phyloP scores from a whole-genome alignment of 352 stramenopile species.

The Thraustochytrium sp. region DNA sequence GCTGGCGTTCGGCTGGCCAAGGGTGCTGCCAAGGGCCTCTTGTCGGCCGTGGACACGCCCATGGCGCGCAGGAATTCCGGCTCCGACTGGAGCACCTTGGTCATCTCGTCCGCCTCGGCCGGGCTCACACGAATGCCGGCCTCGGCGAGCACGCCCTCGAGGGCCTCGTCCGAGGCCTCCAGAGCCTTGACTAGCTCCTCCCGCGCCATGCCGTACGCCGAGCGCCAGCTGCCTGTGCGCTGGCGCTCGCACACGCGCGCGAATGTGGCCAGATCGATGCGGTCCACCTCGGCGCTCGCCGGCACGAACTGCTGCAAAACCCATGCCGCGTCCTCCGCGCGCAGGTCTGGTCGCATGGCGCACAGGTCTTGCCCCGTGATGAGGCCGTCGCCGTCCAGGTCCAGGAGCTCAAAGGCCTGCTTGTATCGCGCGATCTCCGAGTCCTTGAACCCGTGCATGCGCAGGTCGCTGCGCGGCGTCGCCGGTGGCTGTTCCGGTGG shows the following conservation, averaged over 20 bases:
- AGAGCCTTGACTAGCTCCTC: background rate
- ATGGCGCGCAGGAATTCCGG: background rate
- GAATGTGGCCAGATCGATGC: background rate
- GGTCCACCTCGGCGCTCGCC: background rate
- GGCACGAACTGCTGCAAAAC: background rate
- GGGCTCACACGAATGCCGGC: background rate
- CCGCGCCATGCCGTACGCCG: background rate
- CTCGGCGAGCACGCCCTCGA: background rate
- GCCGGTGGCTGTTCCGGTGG: background rate
- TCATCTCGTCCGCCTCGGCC: background rate
- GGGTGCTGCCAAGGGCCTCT: background rate
- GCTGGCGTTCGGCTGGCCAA: background rate
- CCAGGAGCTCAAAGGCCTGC: background rate
- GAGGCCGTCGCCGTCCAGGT: background rate
- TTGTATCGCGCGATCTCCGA: background rate
- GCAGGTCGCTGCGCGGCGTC: background rate
- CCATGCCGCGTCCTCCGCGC: background rate
- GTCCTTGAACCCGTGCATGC: background rate
- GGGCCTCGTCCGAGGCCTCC: background rate
- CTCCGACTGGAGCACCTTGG: background rate
- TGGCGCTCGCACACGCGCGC: background rate
- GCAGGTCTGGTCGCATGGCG: background rate
- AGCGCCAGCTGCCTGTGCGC: background rate
- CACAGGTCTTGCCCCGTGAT: background rate
- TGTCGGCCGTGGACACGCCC: background rate